Base-by-base conservation (phyloP, 2,329 filamentous ascomycete species). In the Fusarium burgessii region DNA sequence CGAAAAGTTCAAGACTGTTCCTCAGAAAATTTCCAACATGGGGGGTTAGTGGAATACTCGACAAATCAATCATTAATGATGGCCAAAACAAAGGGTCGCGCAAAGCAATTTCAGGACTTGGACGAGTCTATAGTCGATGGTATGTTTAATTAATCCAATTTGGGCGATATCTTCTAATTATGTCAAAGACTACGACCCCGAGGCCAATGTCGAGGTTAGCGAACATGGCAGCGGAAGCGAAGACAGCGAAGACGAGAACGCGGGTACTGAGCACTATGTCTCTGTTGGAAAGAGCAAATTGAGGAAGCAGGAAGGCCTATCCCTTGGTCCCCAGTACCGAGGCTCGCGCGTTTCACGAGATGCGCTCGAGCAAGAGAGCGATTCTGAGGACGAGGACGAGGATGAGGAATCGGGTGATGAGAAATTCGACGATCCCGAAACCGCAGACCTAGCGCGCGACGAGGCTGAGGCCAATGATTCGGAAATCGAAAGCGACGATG, bases 251-350 rank as follows among this genome's bases (percentile, higher is more conserved):
- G 83, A 86, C 32, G 85, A 85, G 50, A 82, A 88, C 66, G 85
- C 86, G 14, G 94, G 92, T 23, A 92, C 95, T 35, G 95, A 97
- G 76, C 95, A 98, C 79, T 98, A 98, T 78, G 88, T 92, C 45
- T 82, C 87, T 56, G 93, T 97, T 35, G 92, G 91, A 23, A 96
- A 95, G 85, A 96, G 92, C 83, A 95, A 93, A 79, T 84, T 98
- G 73, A 90, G 94, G 71, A 91, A 93, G 77, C 90, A 90, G 62
- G 90, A 93, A 36, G 86, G 87, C 27, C 82, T 91, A 20, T 82
- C 88, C 0, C 84, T 98, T 3, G 95, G 94, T 1, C 90, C 92
- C 17, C 88, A 93, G 77, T 98, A 98, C 80, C 87, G 90, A 68
- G 95, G 95, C 14, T 87, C 92, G 20, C 88, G 89, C 50, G 88